A percentile compares a stretch with the other conserved stretches of the same genome.
Evolutionary conservation across 768 basidiomycete species (phyloP).

Genomic region (Rhizopogon rudus): DNA sequence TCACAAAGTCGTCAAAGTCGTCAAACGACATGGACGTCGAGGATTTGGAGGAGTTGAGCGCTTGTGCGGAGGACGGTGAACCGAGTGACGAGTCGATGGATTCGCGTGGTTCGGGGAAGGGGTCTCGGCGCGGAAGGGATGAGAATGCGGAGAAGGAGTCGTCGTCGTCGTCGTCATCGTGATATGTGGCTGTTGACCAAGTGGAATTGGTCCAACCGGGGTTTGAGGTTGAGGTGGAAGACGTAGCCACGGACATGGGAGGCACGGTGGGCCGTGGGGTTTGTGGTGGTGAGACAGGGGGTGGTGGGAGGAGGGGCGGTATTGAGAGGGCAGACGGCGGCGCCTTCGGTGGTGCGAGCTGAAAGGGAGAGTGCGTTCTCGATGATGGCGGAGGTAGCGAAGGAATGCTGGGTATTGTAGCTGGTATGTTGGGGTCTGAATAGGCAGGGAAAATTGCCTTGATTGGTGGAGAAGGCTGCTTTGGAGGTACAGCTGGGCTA

Average conservation of each 20-base stretch:
- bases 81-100: constrained; percentile 17
- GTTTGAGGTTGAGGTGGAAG: constrained; percentile 8
- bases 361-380: constrained; percentile 13
- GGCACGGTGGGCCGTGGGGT: constrained; percentile 22
- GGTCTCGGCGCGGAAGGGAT: constrained; percentile 22
- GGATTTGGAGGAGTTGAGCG: constrained; percentile 13
- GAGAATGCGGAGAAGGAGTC: constrained; percentile 53
- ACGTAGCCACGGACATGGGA: constrained; percentile 4
- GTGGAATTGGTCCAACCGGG: not conserved
- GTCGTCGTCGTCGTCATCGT: constrained; percentile 26
- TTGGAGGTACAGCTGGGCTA: constrained; percentile 9
- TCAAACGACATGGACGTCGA: constrained; percentile 31
- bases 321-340: constrained; percentile 18
- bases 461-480: not conserved
- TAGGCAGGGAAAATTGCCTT: constrained; percentile 2
- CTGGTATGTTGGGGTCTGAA: constrained; percentile 4
- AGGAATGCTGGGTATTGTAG: constrained; percentile 12
- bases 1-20: constrained; percentile 45
- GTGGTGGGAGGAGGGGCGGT: constrained; percentile 25
- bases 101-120: not conserved
- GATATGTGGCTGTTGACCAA: not conserved
- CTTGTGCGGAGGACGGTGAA: constrained; percentile 16
- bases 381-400: constrained; percentile 14
- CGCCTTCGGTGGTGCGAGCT: constrained; percentile 18
- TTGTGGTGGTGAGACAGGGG: constrained; percentile 25